A percentile compares a stretch with the other conserved stretches of the same genome.
phyloP scores from a whole-genome alignment of 2,329 filamentous ascomycete genomes.

The Sporothrix globosa region DNA sequence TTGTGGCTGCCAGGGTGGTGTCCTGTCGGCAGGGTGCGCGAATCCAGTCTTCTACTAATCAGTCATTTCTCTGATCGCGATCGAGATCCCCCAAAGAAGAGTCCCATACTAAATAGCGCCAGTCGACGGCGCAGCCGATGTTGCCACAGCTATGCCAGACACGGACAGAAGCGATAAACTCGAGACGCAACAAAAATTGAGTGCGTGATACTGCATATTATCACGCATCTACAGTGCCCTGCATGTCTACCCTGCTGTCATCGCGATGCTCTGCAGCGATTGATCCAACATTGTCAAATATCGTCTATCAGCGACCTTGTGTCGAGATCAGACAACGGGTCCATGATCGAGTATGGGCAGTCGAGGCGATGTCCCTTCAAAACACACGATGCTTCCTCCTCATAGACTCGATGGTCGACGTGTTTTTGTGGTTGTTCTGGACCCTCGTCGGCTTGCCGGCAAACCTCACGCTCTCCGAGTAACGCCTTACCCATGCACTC shows the following conservation, averaged over 20 bases:
- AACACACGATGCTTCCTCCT: slow-evolving; percentile 8
- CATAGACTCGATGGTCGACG: neutral
- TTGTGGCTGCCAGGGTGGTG: neutral
- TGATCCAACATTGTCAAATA: neutral
- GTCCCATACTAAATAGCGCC: neutral
- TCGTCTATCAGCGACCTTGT: neutral
- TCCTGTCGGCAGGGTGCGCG: neutral
- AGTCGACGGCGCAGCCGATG: slow-evolving; percentile 5
- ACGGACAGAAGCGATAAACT: neutral
- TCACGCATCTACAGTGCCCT: neutral
- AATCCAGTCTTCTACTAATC: slow-evolving; percentile 12
- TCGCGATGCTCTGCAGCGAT: slow-evolving; percentile 11
- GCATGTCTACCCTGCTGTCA: neutral
- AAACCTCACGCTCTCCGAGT: neutral
- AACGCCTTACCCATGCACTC: neutral
- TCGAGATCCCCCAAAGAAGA: slow-evolving; percentile 12
- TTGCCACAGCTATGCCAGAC: neutral
- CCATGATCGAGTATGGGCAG: neutral
- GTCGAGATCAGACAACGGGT: slow-evolving; percentile 8
- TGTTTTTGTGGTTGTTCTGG: neutral
- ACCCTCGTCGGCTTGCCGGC: neutral
- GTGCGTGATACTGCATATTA: slow-evolving; percentile 3
- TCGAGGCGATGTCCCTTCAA: neutral
- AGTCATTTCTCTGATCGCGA: neutral
- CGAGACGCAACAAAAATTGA: too few species aligned